Percentiles rank a stretch among this genome's conserved stretches.
Conservation (phyloP, 768 basidiomycete genomes). For the Symmetrospora coprosmae region DNA sequence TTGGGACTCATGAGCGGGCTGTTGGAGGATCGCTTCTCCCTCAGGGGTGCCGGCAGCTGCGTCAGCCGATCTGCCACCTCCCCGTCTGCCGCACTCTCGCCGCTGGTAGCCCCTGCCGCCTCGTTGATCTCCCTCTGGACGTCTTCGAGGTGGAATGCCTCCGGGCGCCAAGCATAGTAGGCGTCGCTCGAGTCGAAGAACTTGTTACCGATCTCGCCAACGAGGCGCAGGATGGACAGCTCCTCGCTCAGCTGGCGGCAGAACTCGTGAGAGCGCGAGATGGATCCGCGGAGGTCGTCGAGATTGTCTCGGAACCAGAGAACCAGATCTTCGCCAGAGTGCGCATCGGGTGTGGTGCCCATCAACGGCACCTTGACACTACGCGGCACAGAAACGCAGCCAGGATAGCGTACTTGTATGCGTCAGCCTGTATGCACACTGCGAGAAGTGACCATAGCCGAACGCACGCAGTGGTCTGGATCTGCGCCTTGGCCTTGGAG, state of each 20-base stretch:
- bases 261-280: slow-evolving; percentile 21
- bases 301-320: slow-evolving; percentile 19
- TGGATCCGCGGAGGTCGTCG: slow-evolving; percentile 13
- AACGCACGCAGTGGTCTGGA: slow-evolving; percentile 7
- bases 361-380: slow-evolving; percentile 20
- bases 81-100: background rate
- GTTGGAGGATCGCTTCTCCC: background rate
- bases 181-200: slow-evolving; percentile 21
- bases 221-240: slow-evolving; percentile 12
- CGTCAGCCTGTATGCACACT: background rate
- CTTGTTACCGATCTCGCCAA: slow-evolving; percentile 23
- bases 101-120: background rate
- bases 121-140: slow-evolving; percentile 10
- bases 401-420: no score
- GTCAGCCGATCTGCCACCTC: background rate
- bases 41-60: background rate
- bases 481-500: background rate
- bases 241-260: slow-evolving; percentile 24
- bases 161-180: slow-evolving; percentile 21
- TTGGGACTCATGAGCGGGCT: slow-evolving; percentile 1
- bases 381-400: no score
- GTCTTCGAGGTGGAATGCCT: slow-evolving; percentile 19
- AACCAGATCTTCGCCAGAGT: slow-evolving; percentile 22
- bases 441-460: background rate
- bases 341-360: slow-evolving; percentile 19